Evolutionary conservation across 352 stramenopile genomes (phyloP), one percentile per base, ranked within the genome.

Genomic region (Phytophthora cryptogea): DNA sequence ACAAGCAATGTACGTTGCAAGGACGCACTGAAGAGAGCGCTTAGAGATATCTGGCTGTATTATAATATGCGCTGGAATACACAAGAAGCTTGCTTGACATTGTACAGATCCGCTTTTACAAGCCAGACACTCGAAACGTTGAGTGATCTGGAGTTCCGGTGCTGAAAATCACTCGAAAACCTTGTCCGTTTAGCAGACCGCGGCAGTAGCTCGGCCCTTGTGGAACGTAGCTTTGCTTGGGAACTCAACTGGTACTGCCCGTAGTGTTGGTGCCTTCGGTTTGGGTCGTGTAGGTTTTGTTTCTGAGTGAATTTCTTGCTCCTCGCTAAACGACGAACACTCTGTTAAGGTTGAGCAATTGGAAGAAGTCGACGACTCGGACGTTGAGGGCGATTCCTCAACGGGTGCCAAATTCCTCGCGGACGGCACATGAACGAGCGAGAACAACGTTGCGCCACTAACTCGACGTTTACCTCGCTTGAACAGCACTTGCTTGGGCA

Each of bases 401-500:
- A 68, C 28, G 1, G 57, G 33, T 4, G 33, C 40, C 37, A 62
- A 39, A 8, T 66, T 59, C 6, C 23, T 60, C 5, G 37, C 16
- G 8, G 68, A 74, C 40, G 65, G 55, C 23, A 59, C 45, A 30
- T 74, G 65, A 44, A 74, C 60, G 27, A 74, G 56, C n/a, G 64
- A 69, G 54, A 73, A 66, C 2, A 74, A 46, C 16, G 52, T 64
- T 3, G 54, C 53, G 5, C 57, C 67, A 59, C 66, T 72, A 11
- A 49, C 47, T 23, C 68, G 60, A 6, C 68, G 65, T 8, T 64
- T 75, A 0, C 74, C 74, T 10, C 56, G 56, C 5, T 49, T 53
- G 44, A 83, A 83, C 8, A 78, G 42, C 1, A 68, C 66, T 44
- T 74, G 74, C 33, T 60, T 67, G 1, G 74, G 71, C 8, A 75